phyloP scores from a whole-genome alignment of 1,139 yeast species.

The Pichia cactophila region DNA sequence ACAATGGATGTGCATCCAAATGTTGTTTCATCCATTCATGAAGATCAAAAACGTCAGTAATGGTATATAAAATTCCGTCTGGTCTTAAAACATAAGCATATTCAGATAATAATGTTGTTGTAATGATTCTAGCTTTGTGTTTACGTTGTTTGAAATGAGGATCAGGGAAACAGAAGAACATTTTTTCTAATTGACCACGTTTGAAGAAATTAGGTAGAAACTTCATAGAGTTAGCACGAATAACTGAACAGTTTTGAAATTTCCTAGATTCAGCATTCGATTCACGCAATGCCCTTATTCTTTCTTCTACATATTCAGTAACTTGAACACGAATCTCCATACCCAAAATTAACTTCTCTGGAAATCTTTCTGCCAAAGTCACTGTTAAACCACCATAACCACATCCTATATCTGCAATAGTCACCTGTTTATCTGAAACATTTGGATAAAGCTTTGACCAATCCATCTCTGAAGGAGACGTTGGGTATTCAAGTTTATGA shows the following conservation, averaged over 20 bases:
- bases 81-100: slow-evolving; percentile 85
- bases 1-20: slow-evolving; percentile 82
- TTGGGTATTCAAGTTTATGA: slow-evolving; percentile 84
- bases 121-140: slow-evolving; percentile 93
- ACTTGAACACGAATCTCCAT: slow-evolving; percentile 98
- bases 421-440: slow-evolving; percentile 45
- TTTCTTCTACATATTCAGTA: slow-evolving; percentile 91
- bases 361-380: slow-evolving; percentile 71
- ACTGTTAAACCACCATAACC: slow-evolving; percentile 93
- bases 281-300: slow-evolving; percentile 75
- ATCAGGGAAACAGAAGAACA: slow-evolving; percentile 98
- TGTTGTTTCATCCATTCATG: slow-evolving; percentile 97
- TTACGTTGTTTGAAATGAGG: slow-evolving; percentile 97
- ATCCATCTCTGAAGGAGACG: slow-evolving; percentile 73
- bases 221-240: slow-evolving; percentile 96
- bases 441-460: slow-evolving; percentile 75
- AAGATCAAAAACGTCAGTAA: slow-evolving; percentile 90
- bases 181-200: slow-evolving; percentile 73
- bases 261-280: slow-evolving; percentile 19
- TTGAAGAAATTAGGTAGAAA: slow-evolving; percentile 88
- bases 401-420: slow-evolving; percentile 95
- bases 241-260: slow-evolving; percentile 79
- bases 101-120: slow-evolving; percentile 80
- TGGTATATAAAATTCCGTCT: slow-evolving; percentile 86
- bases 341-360: slow-evolving; percentile 70